phyloP scores from a whole-genome alignment of 306 rosid species.

The Rosa rugosa region DNA sequence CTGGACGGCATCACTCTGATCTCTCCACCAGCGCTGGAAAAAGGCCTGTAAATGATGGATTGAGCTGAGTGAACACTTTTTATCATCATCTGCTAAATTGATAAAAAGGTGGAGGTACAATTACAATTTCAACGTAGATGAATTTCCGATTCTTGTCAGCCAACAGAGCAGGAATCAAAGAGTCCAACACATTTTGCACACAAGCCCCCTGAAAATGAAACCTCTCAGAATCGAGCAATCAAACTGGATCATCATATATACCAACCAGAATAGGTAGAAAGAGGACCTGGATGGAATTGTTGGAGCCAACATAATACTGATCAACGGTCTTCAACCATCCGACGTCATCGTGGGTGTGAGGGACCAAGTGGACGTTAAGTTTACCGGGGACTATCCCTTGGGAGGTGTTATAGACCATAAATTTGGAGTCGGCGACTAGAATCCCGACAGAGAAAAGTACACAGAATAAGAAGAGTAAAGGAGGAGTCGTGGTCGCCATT shows the following conservation, averaged over 20 bases:
- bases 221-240: not conserved
- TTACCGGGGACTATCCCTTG: slow-evolving; percentile 40
- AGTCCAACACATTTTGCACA: slow-evolving; percentile 56
- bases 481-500: slow-evolving; percentile 4
- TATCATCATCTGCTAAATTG: no score
- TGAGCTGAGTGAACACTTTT: not conserved
- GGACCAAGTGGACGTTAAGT: slow-evolving; percentile 53
- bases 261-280: not conserved
- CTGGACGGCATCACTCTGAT: slow-evolving; percentile 59
- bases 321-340: slow-evolving; percentile 67
- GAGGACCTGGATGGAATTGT: slow-evolving; percentile 54
- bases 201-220: slow-evolving; percentile 35
- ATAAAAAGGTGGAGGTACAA: not conserved
- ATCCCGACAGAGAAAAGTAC: not conserved
- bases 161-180: slow-evolving; percentile 47
- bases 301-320: slow-evolving; percentile 61
- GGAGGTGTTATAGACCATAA: slow-evolving; percentile 40
- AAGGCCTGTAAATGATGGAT: slow-evolving; percentile 58
- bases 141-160: slow-evolving; percentile 88
- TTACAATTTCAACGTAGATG: slow-evolving; percentile 82
- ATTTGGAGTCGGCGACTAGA: slow-evolving; percentile 30
- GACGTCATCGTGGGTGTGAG: slow-evolving; percentile 62
- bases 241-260: not conserved
- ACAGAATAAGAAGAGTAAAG: not conserved
- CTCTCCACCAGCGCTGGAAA: slow-evolving; percentile 96